Base-by-base conservation (phyloP, 164 flowering plant species). In the Umbellularia californica region DNA sequence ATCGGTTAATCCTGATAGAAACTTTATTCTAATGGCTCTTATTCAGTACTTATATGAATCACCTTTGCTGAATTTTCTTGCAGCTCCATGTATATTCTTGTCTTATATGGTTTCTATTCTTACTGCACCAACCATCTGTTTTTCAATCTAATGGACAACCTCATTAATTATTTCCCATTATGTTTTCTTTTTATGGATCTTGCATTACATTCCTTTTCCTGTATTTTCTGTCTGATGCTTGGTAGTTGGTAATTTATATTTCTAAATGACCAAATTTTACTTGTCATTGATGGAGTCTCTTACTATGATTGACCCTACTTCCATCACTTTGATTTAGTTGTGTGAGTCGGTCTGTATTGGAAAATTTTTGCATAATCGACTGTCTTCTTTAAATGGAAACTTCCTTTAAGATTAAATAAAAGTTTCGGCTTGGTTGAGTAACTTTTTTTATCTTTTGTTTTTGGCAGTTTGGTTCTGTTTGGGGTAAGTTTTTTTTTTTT, bases 21-120 rank as follows among this genome's bases (percentile, higher is more conserved):
- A 70, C 41, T 52, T 24, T 73, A 22, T 7, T 68, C 70, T 58
- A 51, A 19, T 71, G 73, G 20, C 14, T 20, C 60, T 70, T 15
- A 10, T 68, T 47, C 27, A 13, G n/a, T 60, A 51, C 72, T 69
- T 47, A 41, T 25, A 5, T 25, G 63, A 19, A 35, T 65, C 14
- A 50, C 12, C 20, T 74, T 11, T 58, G 41, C 7, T 23, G 35
- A 67, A 75, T 62, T 55, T 4, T 41, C 55, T 75, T 30, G 30
- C 30, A 1, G 10, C 50, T 41, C 35, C 30, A 11, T 60, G 64
- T 25, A 23, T 24, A 24, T 64, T 64, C 9, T 24, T 64, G 67
- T 64, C 33, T 64, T 64, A 25, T 25, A 14, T 22, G 47, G 69
- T 47, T 2, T 30, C 14, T 64, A 11, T 7, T 64, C 67, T 24